Conservation (phyloP, 2,329 filamentous ascomycete genomes). For the Fusarium newnesense region DNA sequence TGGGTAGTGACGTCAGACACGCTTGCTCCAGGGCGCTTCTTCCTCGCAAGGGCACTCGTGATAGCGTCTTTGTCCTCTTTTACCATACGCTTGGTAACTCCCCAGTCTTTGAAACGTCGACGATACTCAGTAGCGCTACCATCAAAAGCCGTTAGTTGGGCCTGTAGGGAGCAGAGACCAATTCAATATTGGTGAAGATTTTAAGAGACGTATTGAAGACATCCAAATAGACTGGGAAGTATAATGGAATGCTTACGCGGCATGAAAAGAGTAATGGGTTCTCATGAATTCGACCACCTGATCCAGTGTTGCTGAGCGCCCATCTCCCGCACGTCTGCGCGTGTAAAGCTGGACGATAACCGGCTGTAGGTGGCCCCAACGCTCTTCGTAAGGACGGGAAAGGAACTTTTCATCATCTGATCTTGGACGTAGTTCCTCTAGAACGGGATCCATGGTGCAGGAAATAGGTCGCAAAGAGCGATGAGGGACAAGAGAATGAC, state of each 20-base stretch:
- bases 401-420: not conserved
- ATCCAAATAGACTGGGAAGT: accelerated
- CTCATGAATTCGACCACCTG: not conserved
- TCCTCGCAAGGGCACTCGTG: accelerated
- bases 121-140: accelerated
- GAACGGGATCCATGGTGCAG: not conserved
- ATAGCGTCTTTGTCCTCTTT: not conserved
- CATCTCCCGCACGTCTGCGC: not conserved
- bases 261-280: not conserved
- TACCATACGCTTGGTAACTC: not conserved
- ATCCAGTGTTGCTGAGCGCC: not conserved
- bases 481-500: not conserved
- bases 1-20: not conserved
- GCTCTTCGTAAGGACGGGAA: accelerated
- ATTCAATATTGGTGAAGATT: accelerated
- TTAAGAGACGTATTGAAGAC: accelerated
- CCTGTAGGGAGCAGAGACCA: accelerated
- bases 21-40: not conserved
- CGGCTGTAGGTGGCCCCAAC: not conserved
- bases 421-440: accelerated
- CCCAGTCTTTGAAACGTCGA: not conserved
- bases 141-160: accelerated
- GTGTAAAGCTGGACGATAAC: not conserved
- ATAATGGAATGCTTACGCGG: not conserved
- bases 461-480: accelerated